Evolutionary conservation across 2,329 filamentous ascomycete genomes (phyloP), one percentile per base, ranked within the genome.

Genomic region (Phaeosphaeriaceae sp.): DNA sequence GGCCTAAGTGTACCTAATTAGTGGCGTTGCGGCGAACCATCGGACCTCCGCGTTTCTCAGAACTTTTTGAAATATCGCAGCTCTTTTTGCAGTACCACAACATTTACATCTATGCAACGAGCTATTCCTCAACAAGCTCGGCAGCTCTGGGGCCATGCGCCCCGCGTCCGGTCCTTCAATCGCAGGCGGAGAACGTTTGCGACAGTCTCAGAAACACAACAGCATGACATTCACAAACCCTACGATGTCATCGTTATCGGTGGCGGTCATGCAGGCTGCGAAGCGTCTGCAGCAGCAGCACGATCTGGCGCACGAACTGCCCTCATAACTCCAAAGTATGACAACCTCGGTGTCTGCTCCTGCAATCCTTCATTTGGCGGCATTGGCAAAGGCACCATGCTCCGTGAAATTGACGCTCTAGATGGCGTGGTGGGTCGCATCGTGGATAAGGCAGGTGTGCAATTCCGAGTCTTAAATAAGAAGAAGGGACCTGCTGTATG

Each of bases 281-380:
- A 99, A 79, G 94, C 94, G 50, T 93, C 89, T 58, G 88, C 94
- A 9, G 94, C 93, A 2, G 90, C 94, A 12, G 94, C 94, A 36
- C 85, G 94, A 66, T 84, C 89, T 13, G 94, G 94, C 43, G 94
- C 93, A 41, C 86, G 87, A 64, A 97, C 94, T 34, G 93, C 89
- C 1, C 83, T 99, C 59, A 81, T 99, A 40, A 99, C 94, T 1
- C 94, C 93, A 2, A 91, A 89, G 52, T 74, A 90, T 49, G 87
- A 92, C 50, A 96, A 97, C 63, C 86, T 97, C 16, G 93, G 93
- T 46, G 90, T 94, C 23, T 97, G 93, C 77, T 97, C 92, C 29
- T 97, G 93, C 77, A 97, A 97, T 71, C 93, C 93, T 1, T 96
- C 91, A 57, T 96, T 99, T 68, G 94, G 94, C 32, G 94, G 94